phyloP scores from a whole-genome alignment of 2,329 filamentous ascomycete species.

The Fusarium udum region DNA sequence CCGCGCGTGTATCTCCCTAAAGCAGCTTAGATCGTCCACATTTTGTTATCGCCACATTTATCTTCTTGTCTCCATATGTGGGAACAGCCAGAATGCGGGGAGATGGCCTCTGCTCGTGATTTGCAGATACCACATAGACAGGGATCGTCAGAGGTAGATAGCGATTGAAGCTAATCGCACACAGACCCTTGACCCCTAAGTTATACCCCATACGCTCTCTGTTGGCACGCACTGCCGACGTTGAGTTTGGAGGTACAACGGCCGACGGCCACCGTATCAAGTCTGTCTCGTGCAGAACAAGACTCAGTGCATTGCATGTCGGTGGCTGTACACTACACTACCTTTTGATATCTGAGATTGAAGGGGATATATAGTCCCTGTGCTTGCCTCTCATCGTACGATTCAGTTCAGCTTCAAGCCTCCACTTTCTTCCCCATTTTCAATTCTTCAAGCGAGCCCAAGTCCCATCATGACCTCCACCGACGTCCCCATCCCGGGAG shows the following conservation, averaged over 20 bases:
- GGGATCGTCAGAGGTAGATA: background rate
- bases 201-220: background rate
- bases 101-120: background rate
- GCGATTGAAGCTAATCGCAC: conserved; percentile 1
- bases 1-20: conserved; percentile 31
- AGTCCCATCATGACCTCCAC: conserved; percentile 18
- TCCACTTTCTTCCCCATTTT: background rate
- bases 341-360: too few relatives aligned
- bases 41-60: background rate
- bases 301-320: background rate
- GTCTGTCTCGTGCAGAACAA: conserved; percentile 1
- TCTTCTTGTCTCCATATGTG: background rate
- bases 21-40: background rate
- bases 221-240: background rate
- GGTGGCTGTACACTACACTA: background rate
- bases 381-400: background rate
- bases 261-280: background rate
- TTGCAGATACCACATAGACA: background rate
- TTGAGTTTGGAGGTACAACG: background rate
- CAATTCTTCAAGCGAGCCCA: background rate
- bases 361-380: background rate
- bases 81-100: background rate
- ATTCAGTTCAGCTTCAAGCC: background rate
- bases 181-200: background rate
- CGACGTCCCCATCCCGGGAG: conserved; percentile 22